These are phyloP conservation scores for Trichoderma lentiforme DNA, from an alignment of 2,329 filamentous ascomycete species.

Conservation along the genomic window DNA sequence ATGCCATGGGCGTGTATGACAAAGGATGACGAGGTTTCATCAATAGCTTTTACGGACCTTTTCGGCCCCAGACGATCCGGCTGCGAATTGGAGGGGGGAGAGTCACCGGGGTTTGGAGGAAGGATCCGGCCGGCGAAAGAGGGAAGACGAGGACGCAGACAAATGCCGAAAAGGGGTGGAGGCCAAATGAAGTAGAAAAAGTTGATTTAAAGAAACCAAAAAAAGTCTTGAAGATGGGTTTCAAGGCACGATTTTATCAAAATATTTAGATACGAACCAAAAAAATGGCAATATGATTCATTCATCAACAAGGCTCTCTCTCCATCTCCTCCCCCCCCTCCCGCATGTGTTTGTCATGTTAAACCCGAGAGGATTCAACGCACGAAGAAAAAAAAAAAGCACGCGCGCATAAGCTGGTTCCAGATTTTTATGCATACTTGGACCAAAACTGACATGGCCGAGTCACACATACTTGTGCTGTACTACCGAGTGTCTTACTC, in stretches of 20 bases:
- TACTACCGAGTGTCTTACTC: not conserved
- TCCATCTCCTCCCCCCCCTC: not conserved
- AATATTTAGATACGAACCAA: not conserved
- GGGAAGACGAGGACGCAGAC: not conserved
- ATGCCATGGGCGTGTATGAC: constrained; percentile 5
- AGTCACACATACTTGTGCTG: not conserved
- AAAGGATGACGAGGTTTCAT: constrained; percentile 9
- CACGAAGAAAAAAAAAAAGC: not conserved
- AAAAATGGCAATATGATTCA: not conserved
- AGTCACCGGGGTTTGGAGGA: not conserved
- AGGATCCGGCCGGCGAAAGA: not conserved
- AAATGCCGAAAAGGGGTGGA: not conserved
- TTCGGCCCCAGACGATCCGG: not conserved
- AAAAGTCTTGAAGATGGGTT: not conserved
- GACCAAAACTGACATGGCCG: not conserved
- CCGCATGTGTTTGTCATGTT: not conserved
- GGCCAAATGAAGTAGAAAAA: not conserved
- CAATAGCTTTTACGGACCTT: not conserved
- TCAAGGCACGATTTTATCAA: not conserved
- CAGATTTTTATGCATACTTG: not conserved
- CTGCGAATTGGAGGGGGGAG: not conserved
- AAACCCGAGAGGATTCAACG: not conserved
- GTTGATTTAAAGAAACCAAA: not conserved
- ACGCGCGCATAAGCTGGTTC: not conserved
- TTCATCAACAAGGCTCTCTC: not conserved